Percentiles rank a stretch among this genome's conserved stretches.
phyloP scores from a whole-genome alignment of 2,329 filamentous ascomycete genomes.

The Neofusicoccum ribis region DNA sequence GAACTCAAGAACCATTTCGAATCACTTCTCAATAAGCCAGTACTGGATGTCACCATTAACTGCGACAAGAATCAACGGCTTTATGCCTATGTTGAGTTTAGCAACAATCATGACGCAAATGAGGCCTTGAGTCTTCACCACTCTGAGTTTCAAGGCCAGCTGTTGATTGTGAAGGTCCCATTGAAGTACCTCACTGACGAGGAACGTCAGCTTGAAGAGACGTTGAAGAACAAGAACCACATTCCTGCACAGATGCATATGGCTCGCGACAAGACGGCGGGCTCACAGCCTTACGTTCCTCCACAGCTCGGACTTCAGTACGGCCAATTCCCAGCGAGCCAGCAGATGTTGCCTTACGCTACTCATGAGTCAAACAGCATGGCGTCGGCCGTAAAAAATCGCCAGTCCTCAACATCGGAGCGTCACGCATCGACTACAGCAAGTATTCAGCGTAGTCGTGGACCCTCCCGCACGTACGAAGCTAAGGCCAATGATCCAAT shows the following conservation, averaged over 20 bases:
- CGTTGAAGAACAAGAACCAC: neutral
- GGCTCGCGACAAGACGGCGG: no score
- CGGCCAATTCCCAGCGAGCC: neutral
- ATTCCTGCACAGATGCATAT: no score
- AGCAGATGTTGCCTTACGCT: neutral
- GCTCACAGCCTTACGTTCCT: neutral
- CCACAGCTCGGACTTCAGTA: neutral
- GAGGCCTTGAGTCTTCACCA: neutral
- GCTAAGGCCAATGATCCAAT: neutral
- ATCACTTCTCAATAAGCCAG: neutral
- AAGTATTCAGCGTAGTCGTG: neutral
- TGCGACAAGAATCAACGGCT: neutral
- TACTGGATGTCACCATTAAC: neutral
- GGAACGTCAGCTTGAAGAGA: neutral
- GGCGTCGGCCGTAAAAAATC: neutral
- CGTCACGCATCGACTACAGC: neutral
- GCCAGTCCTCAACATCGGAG: neutral
- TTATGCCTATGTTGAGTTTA: constrained; percentile 4
- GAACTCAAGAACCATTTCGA: neutral
- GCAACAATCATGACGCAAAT: neutral
- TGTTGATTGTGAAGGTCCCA: neutral
- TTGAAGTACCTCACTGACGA: neutral
- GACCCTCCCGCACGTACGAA: constrained; percentile 6
- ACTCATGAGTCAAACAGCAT: neutral
- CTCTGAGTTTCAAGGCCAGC: neutral